These are phyloP conservation scores for Stephanodiscus minutulus DNA, from an alignment of 108 stramenopile species.

Conservation along the genomic window DNA sequence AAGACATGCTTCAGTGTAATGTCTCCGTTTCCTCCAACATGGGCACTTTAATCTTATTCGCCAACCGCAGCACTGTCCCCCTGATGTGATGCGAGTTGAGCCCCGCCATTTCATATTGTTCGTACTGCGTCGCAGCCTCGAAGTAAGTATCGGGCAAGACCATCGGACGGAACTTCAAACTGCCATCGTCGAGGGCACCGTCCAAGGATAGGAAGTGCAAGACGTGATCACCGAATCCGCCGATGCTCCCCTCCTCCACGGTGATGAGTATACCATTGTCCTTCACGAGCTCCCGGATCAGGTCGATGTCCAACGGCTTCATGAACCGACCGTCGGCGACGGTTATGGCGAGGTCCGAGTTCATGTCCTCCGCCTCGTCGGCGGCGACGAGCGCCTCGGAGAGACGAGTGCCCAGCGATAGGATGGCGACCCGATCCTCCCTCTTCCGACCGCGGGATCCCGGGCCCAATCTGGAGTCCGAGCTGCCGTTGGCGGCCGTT, in stretches of 20 bases:
- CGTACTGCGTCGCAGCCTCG: slow-evolving; percentile 93
- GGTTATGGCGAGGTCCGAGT: slow-evolving; percentile 85
- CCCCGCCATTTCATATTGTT: slow-evolving; percentile 97
- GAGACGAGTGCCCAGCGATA: slow-evolving; percentile 92
- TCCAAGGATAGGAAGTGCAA: slow-evolving; percentile 93
- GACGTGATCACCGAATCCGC: slow-evolving; percentile 96
- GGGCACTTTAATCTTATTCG: slow-evolving; percentile 69
- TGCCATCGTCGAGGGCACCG: slow-evolving; percentile 90
- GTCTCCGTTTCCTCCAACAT: slow-evolving; percentile 24
- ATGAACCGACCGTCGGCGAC: slow-evolving; percentile 97
- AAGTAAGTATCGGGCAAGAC: slow-evolving; percentile 95
- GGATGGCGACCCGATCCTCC: slow-evolving; percentile 88
- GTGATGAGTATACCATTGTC: slow-evolving; percentile 92
- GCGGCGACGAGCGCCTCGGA: slow-evolving; percentile 90
- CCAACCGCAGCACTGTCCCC: slow-evolving; percentile 80
- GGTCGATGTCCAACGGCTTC: slow-evolving; percentile 94
- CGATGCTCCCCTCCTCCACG: slow-evolving; percentile 93
- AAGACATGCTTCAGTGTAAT: background rate
- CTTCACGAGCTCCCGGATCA: slow-evolving; percentile 87
- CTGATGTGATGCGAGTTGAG: slow-evolving; percentile 91
- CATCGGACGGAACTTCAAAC: slow-evolving; percentile 94
- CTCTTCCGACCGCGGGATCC: slow-evolving; percentile 68
- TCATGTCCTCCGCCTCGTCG: slow-evolving; percentile 84
- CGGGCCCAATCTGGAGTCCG: slow-evolving; percentile 40
- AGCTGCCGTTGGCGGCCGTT: slow-evolving; percentile 43